Evolutionary conservation across 768 basidiomycete species (phyloP).

Genomic region (Tylopilus rubrobrunneus): DNA sequence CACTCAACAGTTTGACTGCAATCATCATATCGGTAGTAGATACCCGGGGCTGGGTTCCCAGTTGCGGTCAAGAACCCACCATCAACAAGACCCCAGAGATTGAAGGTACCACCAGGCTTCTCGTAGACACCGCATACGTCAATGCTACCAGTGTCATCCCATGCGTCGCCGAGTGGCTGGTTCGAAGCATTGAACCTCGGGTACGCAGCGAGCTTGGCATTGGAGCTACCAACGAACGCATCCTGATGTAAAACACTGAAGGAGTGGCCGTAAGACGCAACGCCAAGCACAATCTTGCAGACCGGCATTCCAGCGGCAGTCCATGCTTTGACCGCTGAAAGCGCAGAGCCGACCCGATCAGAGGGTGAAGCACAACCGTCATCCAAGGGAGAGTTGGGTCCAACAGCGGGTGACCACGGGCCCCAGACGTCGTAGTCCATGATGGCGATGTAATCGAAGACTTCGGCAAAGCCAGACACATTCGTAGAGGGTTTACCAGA

Average conservation of each 20-base stretch:
- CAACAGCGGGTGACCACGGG: conserved; percentile 50
- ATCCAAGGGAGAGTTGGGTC: conserved; percentile 78
- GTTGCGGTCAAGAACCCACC: conserved; percentile 46
- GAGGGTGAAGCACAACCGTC: conserved; percentile 64
- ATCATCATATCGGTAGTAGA: conserved; percentile 53
- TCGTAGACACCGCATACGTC: conserved; percentile 53
- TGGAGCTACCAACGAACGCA: conserved; percentile 36
- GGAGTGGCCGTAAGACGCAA: conserved; percentile 80
- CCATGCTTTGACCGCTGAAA: conserved; percentile 71
- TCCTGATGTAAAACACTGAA: conserved; percentile 41
- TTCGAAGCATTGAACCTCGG: conserved; percentile 44
- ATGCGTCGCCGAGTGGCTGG: conserved; percentile 52
- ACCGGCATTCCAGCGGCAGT: conserved; percentile 69
- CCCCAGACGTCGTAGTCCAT: conserved; percentile 70
- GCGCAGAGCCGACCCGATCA: conserved; percentile 69
- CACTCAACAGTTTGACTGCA: conserved; percentile 70
- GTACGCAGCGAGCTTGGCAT: conserved; percentile 39
- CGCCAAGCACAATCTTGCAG: conserved; percentile 69
- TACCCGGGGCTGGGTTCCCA: conserved; percentile 36
- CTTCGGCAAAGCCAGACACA: conserved; percentile 65
- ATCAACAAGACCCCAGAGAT: conserved; percentile 58
- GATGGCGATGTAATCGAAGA: conserved; percentile 60
- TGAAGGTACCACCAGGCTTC: conserved; percentile 50
- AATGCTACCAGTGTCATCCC: conserved; percentile 45
- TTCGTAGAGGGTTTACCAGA: conserved; percentile 58